Percentiles rank a stretch among this genome's conserved stretches.
phyloP scores from a whole-genome alignment of 306 rosid species.

The Canavalia gladiata region DNA sequence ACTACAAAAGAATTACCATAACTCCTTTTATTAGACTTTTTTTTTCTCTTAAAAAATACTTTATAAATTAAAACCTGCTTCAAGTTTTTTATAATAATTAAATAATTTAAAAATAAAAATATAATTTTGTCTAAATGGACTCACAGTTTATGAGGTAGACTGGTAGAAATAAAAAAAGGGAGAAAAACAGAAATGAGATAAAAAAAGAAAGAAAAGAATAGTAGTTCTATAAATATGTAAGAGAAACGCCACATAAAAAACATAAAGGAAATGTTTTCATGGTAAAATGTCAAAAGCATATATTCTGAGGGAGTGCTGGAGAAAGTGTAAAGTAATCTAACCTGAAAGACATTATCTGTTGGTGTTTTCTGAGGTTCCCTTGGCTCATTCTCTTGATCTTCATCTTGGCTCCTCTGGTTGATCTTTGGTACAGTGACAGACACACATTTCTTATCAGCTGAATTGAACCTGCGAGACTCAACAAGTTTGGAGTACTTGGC shows the following conservation, averaged over 20 bases:
- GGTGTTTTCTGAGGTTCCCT: constrained; percentile 55
- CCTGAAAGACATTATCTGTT: constrained; percentile 70
- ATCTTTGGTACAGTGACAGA: constrained; percentile 44
- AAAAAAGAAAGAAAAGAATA: neutral
- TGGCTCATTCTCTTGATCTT: constrained; percentile 30
- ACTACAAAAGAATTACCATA: neutral
- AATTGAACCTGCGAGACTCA: constrained; percentile 42
- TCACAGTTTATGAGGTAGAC: neutral
- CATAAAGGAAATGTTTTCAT: neutral
- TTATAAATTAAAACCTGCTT: neutral
- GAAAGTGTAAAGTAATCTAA: constrained; percentile 44
- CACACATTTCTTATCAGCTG: constrained; percentile 24
- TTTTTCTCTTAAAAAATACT: neutral
- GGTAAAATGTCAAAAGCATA: constrained; percentile 8
- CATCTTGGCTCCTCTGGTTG: constrained; percentile 26
- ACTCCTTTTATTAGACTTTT: neutral
- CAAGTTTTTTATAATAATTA: neutral
- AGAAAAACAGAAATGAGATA: too few species aligned
- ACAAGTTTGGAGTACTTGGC: constrained; percentile 73
- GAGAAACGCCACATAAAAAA: neutral
- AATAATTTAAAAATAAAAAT: neutral
- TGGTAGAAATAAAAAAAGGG: too few species aligned
- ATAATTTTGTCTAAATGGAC: neutral
- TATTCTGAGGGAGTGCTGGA: neutral
- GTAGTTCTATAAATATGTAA: neutral